These are phyloP conservation scores for Cladosporium austrohemisphaericum DNA, from an alignment of 2,329 filamentous ascomycete species.

Conservation along the genomic window DNA sequence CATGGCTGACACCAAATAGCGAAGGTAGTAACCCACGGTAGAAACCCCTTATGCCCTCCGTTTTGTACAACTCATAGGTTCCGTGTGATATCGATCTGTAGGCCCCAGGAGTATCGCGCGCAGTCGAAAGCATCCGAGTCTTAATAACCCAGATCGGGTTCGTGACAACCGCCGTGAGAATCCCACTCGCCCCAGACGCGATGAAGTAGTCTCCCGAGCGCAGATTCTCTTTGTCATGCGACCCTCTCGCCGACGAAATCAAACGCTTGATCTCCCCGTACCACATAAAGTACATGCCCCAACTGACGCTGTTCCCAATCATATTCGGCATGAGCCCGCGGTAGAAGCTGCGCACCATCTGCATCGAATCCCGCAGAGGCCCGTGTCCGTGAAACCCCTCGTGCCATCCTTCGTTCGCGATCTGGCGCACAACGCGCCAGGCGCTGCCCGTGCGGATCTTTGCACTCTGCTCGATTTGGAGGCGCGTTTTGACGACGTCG, in stretches of 20 bases:
- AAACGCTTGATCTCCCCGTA: conserved; percentile 58
- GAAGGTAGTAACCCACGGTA: conserved; percentile 83
- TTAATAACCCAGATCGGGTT: conserved; percentile 99
- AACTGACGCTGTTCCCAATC: conserved; percentile 82
- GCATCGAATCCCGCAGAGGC: neutral
- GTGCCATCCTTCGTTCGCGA: conserved; percentile 26
- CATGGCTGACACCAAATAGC: conserved; percentile 82
- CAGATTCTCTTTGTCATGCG: conserved; percentile 42
- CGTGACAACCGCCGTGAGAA: conserved; percentile 74
- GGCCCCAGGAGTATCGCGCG: conserved; percentile 68
- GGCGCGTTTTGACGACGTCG: conserved; percentile 92
- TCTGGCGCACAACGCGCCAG: conserved; percentile 26
- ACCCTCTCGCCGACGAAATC: conserved; percentile 36
- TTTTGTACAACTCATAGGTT: conserved; percentile 59
- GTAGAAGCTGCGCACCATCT: conserved; percentile 62
- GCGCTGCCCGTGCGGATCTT: conserved; percentile 25
- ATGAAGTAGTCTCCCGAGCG: conserved; percentile 72
- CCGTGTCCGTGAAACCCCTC: conserved; percentile 11
- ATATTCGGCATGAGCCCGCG: conserved; percentile 87
- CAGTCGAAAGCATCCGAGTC: conserved; percentile 90
- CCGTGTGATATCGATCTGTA: conserved; percentile 77
- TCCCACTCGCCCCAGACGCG: conserved; percentile 66
- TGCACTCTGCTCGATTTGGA: conserved; percentile 55
- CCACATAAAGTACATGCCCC: conserved; percentile 87
- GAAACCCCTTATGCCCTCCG: conserved; percentile 75